Conservation (phyloP, 495 filamentous ascomycete genomes). For the Penicillium alfredii region DNA sequence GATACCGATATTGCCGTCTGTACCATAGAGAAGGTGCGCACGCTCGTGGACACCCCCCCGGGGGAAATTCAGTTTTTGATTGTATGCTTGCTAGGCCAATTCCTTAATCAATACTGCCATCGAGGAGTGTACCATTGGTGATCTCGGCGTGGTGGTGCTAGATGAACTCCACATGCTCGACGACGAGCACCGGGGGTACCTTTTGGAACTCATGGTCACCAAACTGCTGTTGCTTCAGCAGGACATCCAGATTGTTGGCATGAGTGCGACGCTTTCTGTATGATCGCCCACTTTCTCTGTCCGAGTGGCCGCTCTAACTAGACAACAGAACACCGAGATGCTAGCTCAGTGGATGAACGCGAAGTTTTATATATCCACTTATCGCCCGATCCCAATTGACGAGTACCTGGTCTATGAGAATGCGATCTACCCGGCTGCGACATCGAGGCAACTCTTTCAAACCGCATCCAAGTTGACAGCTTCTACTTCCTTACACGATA, state of each 20-base stretch:
- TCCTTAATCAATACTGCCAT: constrained; percentile 70
- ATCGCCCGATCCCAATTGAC: constrained; percentile 67
- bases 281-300: constrained; percentile 7
- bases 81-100: constrained; percentile 56
- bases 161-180: constrained; percentile 82
- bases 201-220: constrained; percentile 74
- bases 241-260: constrained; percentile 68
- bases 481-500: constrained; percentile 22
- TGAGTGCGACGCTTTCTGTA: constrained; percentile 77
- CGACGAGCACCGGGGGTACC: constrained; percentile 72
- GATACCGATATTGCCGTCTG: constrained; percentile 78
- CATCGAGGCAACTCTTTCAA: constrained; percentile 56
- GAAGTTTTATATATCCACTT: constrained; percentile 66
- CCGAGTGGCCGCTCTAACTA: constrained; percentile 12
- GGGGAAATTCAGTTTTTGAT: too few species aligned
- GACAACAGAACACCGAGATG: constrained; percentile 55
- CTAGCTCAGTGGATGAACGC: constrained; percentile 69
- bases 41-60: background rate
- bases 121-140: constrained; percentile 61
- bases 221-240: constrained; percentile 67
- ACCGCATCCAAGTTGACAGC: constrained; percentile 50
- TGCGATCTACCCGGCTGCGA: constrained; percentile 59
- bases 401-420: constrained; percentile 75
- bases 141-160: constrained; percentile 63
- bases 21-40: constrained; percentile 73